Conservation (phyloP, 148 eudicot genomes). For the Persicaria tinctoria region DNA sequence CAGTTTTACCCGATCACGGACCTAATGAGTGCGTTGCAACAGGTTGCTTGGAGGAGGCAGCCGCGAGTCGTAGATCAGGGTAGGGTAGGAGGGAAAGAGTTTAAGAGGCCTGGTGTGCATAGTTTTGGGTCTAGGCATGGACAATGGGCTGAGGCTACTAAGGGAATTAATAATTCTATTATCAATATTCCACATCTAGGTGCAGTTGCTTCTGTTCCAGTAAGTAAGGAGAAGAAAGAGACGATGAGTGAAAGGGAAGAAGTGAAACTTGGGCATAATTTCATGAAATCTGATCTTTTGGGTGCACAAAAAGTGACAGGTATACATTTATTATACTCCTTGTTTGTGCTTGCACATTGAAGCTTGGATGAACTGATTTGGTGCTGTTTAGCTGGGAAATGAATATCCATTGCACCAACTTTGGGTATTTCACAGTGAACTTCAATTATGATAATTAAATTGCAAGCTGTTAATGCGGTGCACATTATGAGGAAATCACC, state of each 20-base stretch:
- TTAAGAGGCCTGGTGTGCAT: conserved; percentile 28
- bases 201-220: conserved; percentile 6
- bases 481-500: not conserved
- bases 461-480: not conserved
- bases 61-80: conserved; percentile 15
- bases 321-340: conserved; percentile 9
- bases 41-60: conserved; percentile 38
- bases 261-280: conserved; percentile 1
- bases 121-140: conserved; percentile 23
- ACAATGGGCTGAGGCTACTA: conserved; percentile 19
- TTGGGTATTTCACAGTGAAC: not conserved
- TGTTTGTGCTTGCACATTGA: not conserved
- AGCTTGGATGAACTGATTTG: not conserved
- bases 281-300: conserved; percentile 7
- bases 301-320: conserved; percentile 23
- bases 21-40: conserved; percentile 34
- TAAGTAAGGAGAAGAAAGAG: conserved; percentile 3
- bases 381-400: not conserved
- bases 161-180: conserved; percentile 12
- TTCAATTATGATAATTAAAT: not conserved
- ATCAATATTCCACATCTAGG: conserved; percentile 13
- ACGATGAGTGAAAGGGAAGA: conserved; percentile 17
- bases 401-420: not conserved
- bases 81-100: conserved; percentile 32
- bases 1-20: conserved; percentile 39